Percentiles rank a stretch among this genome's conserved stretches.
phyloP scores from a whole-genome alignment of 2,329 filamentous ascomycete genomes.

The Talaromyces marneffei region DNA sequence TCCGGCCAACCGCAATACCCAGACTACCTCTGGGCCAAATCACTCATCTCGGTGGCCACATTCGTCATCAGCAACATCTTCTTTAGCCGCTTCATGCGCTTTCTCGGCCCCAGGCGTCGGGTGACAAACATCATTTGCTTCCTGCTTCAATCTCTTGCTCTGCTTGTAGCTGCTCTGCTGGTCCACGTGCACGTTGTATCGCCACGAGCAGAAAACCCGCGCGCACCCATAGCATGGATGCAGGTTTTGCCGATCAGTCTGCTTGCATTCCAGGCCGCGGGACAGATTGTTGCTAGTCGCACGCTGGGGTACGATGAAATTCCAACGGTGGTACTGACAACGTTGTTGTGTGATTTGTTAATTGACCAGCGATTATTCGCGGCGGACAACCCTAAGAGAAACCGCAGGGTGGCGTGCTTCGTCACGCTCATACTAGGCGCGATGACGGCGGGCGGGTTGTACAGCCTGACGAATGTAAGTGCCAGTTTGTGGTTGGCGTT shows the following conservation, averaged over 20 bases:
- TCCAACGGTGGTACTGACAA: constrained; percentile 39
- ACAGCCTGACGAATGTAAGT: constrained; percentile 31
- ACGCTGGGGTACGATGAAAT: constrained; percentile 35
- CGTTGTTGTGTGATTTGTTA: constrained; percentile 35
- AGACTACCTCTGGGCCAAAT: constrained; percentile 39
- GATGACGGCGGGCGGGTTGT: constrained; percentile 37
- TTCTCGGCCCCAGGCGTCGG: constrained; percentile 30
- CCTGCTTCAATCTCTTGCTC: constrained; percentile 30
- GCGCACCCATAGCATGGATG: constrained; percentile 31
- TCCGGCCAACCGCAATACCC: constrained; percentile 37
- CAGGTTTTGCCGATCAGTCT: constrained; percentile 35
- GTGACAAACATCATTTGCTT: constrained; percentile 37
- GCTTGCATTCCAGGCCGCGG: constrained; percentile 37
- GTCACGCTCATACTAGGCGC: constrained; percentile 37
- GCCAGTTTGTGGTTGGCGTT: constrained; percentile 38
- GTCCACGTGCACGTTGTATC: constrained; percentile 31
- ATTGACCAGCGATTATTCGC: constrained; percentile 29
- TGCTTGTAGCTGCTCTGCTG: constrained; percentile 32
- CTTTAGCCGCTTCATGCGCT: constrained; percentile 33
- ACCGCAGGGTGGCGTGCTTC: constrained; percentile 32
- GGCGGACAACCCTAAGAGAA: constrained; percentile 26
- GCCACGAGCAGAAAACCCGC: constrained; percentile 25
- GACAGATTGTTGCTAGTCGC: constrained; percentile 36
- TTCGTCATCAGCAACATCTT: constrained; percentile 37
- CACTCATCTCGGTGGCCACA: constrained; percentile 34